These are phyloP conservation scores for Termitomyces sp. DNA, from an alignment of 768 basidiomycete genomes.

Conservation along the genomic window DNA sequence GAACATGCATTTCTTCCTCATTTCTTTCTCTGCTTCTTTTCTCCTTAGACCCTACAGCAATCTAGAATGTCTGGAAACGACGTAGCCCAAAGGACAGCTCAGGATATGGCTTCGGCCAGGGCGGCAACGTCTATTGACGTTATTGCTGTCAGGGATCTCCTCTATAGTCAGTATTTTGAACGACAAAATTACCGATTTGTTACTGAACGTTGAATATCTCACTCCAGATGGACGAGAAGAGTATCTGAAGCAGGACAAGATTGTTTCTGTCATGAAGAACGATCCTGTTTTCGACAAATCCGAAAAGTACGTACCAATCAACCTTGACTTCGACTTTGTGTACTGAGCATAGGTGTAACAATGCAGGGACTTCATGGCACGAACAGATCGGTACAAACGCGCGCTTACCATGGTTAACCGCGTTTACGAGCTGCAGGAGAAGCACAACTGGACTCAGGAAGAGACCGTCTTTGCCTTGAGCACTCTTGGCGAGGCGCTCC, in stretches of 20 bases:
- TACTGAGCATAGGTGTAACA: neutral
- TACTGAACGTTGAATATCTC: neutral
- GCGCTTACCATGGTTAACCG: constrained; percentile 52
- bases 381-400: constrained; percentile 53
- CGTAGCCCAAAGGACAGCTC: constrained; percentile 40
- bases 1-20: neutral
- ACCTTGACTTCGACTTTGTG: neutral
- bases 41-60: neutral
- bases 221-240: constrained; percentile 41
- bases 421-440: constrained; percentile 54
- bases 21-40: neutral
- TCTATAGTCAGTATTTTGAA: constrained; percentile 40
- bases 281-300: constrained; percentile 36
- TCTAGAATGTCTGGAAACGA: constrained; percentile 20
- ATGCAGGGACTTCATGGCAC: constrained; percentile 51
- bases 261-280: constrained; percentile 42
- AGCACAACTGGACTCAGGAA: constrained; percentile 47
- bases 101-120: constrained; percentile 53
- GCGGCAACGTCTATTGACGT: constrained; percentile 38
- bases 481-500: constrained; percentile 48
- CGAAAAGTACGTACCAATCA: neutral
- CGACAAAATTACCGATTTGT: neutral
- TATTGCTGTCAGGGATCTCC: constrained; percentile 38
- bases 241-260: constrained; percentile 45
- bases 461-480: constrained; percentile 44